Base-by-base conservation (phyloP, 2,329 filamentous ascomycete genomes). In the Beauveria sp. region DNA sequence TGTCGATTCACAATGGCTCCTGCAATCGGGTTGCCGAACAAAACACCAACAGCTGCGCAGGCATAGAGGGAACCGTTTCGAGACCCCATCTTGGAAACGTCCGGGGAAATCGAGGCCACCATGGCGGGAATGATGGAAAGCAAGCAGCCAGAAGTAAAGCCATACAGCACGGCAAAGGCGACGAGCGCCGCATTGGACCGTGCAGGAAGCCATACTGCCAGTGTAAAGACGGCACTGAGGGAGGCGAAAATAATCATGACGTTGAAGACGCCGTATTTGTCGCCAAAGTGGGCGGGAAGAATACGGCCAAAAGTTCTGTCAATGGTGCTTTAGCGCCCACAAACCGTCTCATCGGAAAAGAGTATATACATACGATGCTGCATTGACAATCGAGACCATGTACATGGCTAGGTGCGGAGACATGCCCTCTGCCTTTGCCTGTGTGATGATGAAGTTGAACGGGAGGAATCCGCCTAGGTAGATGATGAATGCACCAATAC, bases 241-340 rank as follows among this genome's bases (percentile, higher is more conserved):
- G 87, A 64, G 1, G 83, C 85, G 6, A 82, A 65, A 18, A 83
- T 66, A 3, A 86, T 84, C 40, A 86, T 76, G 38, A 81, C 85
- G 70, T 89, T 90, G 68, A 88, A 74, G 28, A 89, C 75, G 20
- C 54, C 54, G 14, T 22, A 28, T 8, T 14, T 28, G 40, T 58
- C 54, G 9, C 54, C 54, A 8, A 49, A 26, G 22, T 58, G 40
- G 1, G 54, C 54, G 1, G 54, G 54, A 2, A 58, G 26, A 8
- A 58, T 58, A 34, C 54, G 54, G 5, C 54, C 43, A 49, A 58
- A 58, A 3, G 54, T 58, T 3, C 54, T 58, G 52, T 55, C 18
- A 24, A 5, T 14, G 2, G 1, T 42, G 24, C 5, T 12, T 51
- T 22, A 46, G 43, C n/a, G 22, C 20, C 8, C 20, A 20, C 10